Evolutionary conservation across 2,329 filamentous ascomycete genomes (phyloP).

Genomic region (Metarhizium anisopliae): DNA sequence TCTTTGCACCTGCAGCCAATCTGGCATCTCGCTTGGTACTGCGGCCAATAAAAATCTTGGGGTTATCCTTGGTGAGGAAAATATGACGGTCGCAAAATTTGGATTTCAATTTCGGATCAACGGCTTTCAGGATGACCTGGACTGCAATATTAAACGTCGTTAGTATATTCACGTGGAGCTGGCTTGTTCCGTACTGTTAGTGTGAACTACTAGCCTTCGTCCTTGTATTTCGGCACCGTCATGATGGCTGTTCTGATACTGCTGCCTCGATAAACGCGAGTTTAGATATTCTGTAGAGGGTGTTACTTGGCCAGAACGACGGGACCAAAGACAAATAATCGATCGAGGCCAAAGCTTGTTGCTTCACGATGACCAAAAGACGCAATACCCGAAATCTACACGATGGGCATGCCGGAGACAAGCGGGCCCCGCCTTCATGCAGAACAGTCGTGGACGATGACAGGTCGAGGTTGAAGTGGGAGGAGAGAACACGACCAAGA

Average conservation of each 20-base stretch:
- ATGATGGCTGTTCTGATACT: neutral
- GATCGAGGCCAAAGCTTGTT: neutral
- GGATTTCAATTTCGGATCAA: constrained; percentile 12
- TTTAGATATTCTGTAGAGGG: neutral
- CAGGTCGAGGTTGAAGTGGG: neutral
- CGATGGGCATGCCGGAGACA: neutral
- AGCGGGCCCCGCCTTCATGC: neutral
- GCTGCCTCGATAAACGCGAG: neutral
- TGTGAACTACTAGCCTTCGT: constrained; percentile 6
- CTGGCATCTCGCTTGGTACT: constrained; percentile 30
- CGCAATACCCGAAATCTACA: neutral
- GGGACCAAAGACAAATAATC: neutral
- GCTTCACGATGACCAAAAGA: neutral
- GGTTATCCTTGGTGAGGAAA: constrained; percentile 21
- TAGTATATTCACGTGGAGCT: neutral
- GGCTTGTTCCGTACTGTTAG: neutral
- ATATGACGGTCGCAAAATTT: constrained; percentile 19
- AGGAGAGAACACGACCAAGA: neutral
- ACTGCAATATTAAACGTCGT: constrained; percentile 12
- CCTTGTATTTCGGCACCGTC: constrained; percentile 2
- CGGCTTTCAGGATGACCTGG: constrained; percentile 19
- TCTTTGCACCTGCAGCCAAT: constrained; percentile 32
- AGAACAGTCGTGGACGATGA: neutral
- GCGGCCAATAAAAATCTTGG: constrained; percentile 30
- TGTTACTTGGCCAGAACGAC: neutral